Percentiles rank a stretch among this genome's conserved stretches.
phyloP scores from a whole-genome alignment of 2,329 filamentous ascomycete genomes.

The Aspergillus flavus region DNA sequence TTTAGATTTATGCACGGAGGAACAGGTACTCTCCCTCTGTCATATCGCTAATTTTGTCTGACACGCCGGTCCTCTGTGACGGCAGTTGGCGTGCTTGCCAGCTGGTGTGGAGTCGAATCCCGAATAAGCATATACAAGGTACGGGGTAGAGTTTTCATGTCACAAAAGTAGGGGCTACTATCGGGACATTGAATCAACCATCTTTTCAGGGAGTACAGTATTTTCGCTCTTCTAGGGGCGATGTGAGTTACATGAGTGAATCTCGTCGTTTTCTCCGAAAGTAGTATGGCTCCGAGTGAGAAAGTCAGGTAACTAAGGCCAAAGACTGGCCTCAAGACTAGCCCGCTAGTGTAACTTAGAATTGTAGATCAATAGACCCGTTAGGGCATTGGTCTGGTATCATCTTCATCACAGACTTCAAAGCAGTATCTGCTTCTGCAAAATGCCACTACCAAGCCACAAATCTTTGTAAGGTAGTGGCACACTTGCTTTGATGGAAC shows the following conservation, averaged over 20 bases:
- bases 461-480: background rate
- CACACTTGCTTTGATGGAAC: background rate
- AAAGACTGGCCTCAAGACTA: background rate
- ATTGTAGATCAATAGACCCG: background rate
- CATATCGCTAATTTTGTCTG: background rate
- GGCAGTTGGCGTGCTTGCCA: background rate
- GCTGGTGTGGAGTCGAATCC: background rate
- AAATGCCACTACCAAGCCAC: background rate
- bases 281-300: background rate
- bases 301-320: background rate
- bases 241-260: background rate
- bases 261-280: background rate
- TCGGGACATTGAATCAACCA: too few relatives aligned
- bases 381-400: background rate
- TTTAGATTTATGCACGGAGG: background rate
- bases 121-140: slow-evolving; percentile 1
- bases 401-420: background rate
- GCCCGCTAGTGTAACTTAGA: background rate
- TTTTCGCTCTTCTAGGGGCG: background rate
- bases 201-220: background rate
- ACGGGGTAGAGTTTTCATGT: background rate
- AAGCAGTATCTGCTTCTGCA: background rate
- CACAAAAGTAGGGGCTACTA: too few relatives aligned
- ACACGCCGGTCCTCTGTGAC: background rate
- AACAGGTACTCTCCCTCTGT: background rate